A percentile compares a stretch with the other conserved stretches of the same genome.
Conservation (phyloP, 2,329 filamentous ascomycete species). For the Cordyceps cicadae region DNA sequence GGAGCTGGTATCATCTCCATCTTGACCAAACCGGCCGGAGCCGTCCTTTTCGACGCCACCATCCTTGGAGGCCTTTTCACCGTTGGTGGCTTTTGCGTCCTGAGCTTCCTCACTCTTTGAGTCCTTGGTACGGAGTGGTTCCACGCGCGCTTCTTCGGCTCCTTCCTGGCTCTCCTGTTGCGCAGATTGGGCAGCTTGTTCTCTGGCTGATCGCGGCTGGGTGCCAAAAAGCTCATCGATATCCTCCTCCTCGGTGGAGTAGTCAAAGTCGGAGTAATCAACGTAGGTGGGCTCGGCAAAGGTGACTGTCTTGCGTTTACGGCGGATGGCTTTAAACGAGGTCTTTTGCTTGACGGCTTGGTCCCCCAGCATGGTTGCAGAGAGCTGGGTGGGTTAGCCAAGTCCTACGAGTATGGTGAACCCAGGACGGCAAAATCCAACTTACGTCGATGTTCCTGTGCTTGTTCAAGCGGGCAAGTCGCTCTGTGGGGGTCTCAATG, state of each 20-base stretch:
- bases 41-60: background rate
- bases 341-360: slow-evolving; percentile 71
- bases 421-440: slow-evolving; percentile 1
- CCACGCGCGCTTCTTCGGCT: slow-evolving; percentile 1
- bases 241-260: slow-evolving; percentile 66
- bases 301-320: slow-evolving; percentile 77
- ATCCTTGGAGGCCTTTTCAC: background rate
- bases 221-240: slow-evolving; percentile 37
- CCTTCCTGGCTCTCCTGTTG: slow-evolving; percentile 23
- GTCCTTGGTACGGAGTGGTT: slow-evolving; percentile 5
- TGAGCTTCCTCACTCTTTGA: background rate
- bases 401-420: background rate
- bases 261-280: slow-evolving; percentile 80
- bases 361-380: slow-evolving; percentile 55
- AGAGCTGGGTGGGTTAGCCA: slow-evolving; percentile 36
- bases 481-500: slow-evolving; percentile 94
- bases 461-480: slow-evolving; percentile 89
- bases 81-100: slow-evolving; percentile 1
- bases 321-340: slow-evolving; percentile 73
- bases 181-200: slow-evolving; percentile 18
- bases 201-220: slow-evolving; percentile 16
- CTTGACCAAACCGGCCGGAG: background rate
- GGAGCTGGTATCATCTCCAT: slow-evolving; percentile 34
- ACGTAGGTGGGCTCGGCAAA: slow-evolving; percentile 82
- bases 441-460: slow-evolving; percentile 95